Evolutionary conservation across 129 eudicot genomes (phyloP), one percentile per base, ranked within the genome.

Genomic region (Artemisia tridentata): DNA sequence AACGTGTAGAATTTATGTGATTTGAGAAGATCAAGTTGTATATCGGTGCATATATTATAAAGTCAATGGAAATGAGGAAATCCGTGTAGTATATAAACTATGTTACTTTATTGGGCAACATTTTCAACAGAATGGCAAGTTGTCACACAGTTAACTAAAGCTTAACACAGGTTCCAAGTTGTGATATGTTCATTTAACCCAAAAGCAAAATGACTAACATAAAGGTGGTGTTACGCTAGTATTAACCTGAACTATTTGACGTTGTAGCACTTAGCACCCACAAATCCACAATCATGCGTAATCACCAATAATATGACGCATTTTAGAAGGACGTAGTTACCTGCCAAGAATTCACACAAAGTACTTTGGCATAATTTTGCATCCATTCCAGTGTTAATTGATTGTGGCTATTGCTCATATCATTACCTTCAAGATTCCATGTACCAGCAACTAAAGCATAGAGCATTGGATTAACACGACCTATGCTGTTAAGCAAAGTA

Each of bases 291-390:
- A 38, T 38, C 45, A 38, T 38, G 45, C 45, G 45, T 38, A 38
- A 38, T 38, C 45, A 38, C 45, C 11, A 19, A 34, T 31, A 19
- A 71, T 4, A 25, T 16, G 27, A n/a, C n/a, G 15, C 9, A 17
- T 34, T 38, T 25, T 16, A 50, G 6, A 69, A 51, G 50, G n/a
- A 60, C 47, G 64, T 41, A 71, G 16, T 38, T 75, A 93, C 98
- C 98, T 93, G 98, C 99, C 99, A 95, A 75, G 96, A 88, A 75
- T 95, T 95, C 70, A 88, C 78, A 66, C 99, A 88, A 11, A 95
- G 84, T 71, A 78, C 88, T 78, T 88, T 85, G 45, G 84, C 89
- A 81, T 95, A 95, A 68, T 82, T 85, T 54, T 51, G 77, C 89
- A 95, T 72, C 97, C 99, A 90, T 14, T 68, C 78, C 65, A 63